Base-by-base conservation (phyloP, 2,329 filamentous ascomycete genomes). In the Epicoccum nigrum region DNA sequence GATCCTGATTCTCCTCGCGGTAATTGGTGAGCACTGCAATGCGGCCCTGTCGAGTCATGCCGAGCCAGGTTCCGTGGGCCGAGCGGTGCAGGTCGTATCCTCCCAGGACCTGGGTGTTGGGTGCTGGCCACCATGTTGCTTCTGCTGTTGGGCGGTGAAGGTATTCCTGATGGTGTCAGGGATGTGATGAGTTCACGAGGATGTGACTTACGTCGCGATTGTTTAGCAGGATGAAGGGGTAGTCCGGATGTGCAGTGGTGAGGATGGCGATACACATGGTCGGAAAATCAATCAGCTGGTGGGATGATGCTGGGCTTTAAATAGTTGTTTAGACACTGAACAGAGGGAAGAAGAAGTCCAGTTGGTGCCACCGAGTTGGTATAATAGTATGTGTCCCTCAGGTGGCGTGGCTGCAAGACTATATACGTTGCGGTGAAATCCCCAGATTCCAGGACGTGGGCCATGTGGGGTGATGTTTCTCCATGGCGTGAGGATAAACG, bases 21-120 rank as follows among this genome's bases (percentile, higher is more conserved):
- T 84, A 87, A 69, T 87, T 87, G 41, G 85, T 87, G 25, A 87
- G 75, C 5, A 85, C 81, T 2, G 84, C 83, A 38, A 87, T 66
- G 49, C 83, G 82, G 21, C 85, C 85, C 56, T 84, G 77, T 25
- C 75, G 78, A 7, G 83, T 86, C 49, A 87, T 76, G 16, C 83
- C 85, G 39, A 87, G 79, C 85, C 85, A 87, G 53, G 85, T 87
- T 17, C 85, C 85, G 46, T 83, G 82, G 31, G 77, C 80, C 12
- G 78, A 67, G 20, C 84, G 81, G 39, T 85, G 81, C 9, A 86
- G 76, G 65, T 87, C 85, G 35, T 83, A 82, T 17, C 83, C 84
- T 23, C 82, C 84, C 6, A 87, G 75, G 46, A 87, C 79, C 55
- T 85, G 75, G 13, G 70, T 60, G 59, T 83, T 69, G 3, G 83